Evolutionary conservation across 1,139 yeast species (phyloP).

Genomic region (Tardiomyces digboiensis): DNA sequence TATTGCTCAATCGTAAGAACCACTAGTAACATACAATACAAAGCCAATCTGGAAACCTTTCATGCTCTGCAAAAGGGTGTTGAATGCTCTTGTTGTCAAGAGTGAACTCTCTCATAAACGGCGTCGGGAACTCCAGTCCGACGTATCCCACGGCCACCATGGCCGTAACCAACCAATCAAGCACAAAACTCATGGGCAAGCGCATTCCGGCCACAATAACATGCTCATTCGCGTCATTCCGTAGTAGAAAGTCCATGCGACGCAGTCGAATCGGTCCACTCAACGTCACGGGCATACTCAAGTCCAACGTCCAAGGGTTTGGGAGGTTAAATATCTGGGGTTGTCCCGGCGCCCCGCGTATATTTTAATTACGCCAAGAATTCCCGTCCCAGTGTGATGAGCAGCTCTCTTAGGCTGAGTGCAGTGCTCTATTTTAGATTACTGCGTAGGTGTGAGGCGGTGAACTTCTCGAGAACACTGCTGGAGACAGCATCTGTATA

Average conservation of each 20-base stretch:
- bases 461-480: too few species aligned
- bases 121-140: conserved; percentile 13
- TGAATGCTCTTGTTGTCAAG: conserved; percentile 31
- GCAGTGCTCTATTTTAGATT: too few species aligned
- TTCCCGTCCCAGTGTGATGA: too few species aligned
- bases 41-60: conserved; percentile 35
- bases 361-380: too few species aligned
- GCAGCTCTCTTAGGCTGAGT: too few species aligned
- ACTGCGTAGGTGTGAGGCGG: too few species aligned
- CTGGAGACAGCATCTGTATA: too few species aligned
- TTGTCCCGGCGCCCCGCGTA: too few species aligned
- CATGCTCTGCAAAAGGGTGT: conserved; percentile 44
- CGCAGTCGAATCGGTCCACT: not conserved
- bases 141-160: conserved; percentile 13
- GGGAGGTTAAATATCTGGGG: too few species aligned
- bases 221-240: not conserved
- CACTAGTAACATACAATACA: not conserved
- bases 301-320: too few species aligned
- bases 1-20: too few species aligned
- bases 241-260: not conserved
- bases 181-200: conserved; percentile 1
- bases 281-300: not conserved
- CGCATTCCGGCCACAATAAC: not conserved
- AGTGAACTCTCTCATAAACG: conserved; percentile 3
- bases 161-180: conserved; percentile 17